These are phyloP conservation scores for Penicillium sp. DNA, from an alignment of 2,329 filamentous ascomycete genomes.

Conservation along the genomic window DNA sequence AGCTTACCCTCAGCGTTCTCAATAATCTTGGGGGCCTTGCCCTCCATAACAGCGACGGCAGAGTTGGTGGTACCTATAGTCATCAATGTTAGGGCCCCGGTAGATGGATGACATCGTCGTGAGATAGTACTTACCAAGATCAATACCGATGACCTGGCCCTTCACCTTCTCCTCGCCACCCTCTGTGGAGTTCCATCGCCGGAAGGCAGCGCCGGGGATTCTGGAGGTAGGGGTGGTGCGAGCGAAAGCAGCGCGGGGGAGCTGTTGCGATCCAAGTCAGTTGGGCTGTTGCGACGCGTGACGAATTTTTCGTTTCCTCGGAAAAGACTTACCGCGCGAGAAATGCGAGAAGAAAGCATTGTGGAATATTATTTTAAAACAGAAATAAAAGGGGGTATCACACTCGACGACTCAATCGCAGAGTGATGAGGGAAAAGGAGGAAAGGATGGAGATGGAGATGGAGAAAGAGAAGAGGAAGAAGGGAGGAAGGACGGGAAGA, in stretches of 20 bases:
- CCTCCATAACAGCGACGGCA: slow-evolving; percentile 96
- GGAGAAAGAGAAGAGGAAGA: slow-evolving; percentile 23
- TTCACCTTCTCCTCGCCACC: slow-evolving; percentile 77
- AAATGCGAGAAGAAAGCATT: slow-evolving; percentile 71
- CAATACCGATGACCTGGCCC: slow-evolving; percentile 96
- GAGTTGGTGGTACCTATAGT: slow-evolving; percentile 83
- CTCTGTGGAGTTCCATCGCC: slow-evolving; percentile 51
- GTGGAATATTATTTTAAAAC: slow-evolving; percentile 45
- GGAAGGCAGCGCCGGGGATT: slow-evolving; percentile 71
- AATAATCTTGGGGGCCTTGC: slow-evolving; percentile 91
- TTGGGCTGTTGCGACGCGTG: slow-evolving; percentile 17
- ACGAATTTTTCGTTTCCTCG: slow-evolving; percentile 7
- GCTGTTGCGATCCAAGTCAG: slow-evolving; percentile 48
- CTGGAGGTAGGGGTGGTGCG: slow-evolving; percentile 64
- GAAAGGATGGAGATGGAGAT: slow-evolving; percentile 19
- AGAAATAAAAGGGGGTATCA: slow-evolving; percentile 29
- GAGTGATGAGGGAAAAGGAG: slow-evolving; percentile 21
- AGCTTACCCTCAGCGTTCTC: slow-evolving; percentile 88
- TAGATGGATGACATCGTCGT: neutral
- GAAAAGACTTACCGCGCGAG: slow-evolving; percentile 66
- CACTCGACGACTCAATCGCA: slow-evolving; percentile 37
- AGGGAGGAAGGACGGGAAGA: slow-evolving; percentile 27
- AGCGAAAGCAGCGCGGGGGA: slow-evolving; percentile 74
- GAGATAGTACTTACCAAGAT: slow-evolving; percentile 67
- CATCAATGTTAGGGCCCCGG: slow-evolving; percentile 14